Evolutionary conservation across 139 green algal genomes (phyloP).

Genomic region (Gonium pectorale): DNA sequence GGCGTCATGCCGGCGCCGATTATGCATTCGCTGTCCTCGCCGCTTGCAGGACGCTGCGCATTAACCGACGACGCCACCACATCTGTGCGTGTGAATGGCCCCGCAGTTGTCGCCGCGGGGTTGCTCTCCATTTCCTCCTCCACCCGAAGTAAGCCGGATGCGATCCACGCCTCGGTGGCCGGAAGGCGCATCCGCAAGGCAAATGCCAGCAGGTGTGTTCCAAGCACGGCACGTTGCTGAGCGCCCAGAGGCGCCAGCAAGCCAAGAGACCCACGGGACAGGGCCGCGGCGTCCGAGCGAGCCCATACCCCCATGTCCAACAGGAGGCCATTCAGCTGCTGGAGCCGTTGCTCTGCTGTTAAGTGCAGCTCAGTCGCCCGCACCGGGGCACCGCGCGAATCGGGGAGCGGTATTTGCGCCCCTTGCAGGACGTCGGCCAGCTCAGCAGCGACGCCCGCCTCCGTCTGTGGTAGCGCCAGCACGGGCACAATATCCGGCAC

Average conservation of each 20-base stretch:
- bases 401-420: too few species aligned
- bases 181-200: background rate
- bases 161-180: background rate
- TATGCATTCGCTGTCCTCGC: too few species aligned
- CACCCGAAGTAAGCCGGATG: background rate
- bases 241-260: background rate
- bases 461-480: background rate
- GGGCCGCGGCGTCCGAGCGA: too few species aligned
- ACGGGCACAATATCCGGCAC: background rate
- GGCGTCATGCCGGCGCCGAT: too few species aligned
- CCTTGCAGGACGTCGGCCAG: too few species aligned
- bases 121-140: background rate
- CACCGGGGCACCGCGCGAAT: background rate
- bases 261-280: too few species aligned
- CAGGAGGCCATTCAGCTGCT: background rate
- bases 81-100: too few species aligned
- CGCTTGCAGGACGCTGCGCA: too few species aligned
- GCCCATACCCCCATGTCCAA: conserved; percentile 11
- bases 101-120: too few species aligned
- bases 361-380: background rate
- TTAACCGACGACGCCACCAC: too few species aligned
- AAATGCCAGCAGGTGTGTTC: background rate
- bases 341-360: background rate
- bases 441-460: background rate
- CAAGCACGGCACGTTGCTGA: background rate